Percentiles rank a stretch among this genome's conserved stretches.
Conservation (phyloP, 106 monocot species). For the Hemerocallis citrina region DNA sequence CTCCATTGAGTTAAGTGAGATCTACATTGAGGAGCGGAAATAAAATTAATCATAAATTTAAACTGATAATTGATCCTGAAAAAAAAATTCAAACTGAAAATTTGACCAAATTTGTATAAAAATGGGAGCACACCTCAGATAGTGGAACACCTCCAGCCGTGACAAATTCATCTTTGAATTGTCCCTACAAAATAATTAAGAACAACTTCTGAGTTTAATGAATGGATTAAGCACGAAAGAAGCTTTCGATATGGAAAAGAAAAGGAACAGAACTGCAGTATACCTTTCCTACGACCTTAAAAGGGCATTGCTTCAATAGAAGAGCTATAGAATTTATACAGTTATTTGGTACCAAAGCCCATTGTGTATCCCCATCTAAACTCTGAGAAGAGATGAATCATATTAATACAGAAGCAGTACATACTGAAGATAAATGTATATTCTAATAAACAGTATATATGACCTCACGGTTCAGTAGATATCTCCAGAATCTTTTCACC, state of each 20-base stretch:
- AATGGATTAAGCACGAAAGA: too few relatives aligned
- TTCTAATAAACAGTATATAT: too few relatives aligned
- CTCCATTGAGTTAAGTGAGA: conserved; percentile 82
- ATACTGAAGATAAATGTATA: too few relatives aligned
- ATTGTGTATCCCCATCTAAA: conserved; percentile 61
- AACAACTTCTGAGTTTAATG: too few relatives aligned
- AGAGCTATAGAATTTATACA: conserved; percentile 46
- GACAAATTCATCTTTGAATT: conserved; percentile 99
- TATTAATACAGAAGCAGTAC: too few relatives aligned
- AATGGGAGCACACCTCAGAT: conserved; percentile 65
- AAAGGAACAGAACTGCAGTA: neutral
- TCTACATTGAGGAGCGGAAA: conserved; percentile 28
- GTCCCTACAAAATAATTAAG: conserved; percentile 54
- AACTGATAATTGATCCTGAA: neutral
- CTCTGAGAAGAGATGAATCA: too few relatives aligned
- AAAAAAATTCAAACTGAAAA: neutral
- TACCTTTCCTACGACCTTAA: conserved; percentile 77
- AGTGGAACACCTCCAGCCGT: conserved; percentile 96
- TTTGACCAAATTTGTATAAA: too few relatives aligned
- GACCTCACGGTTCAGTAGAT: too few relatives aligned
- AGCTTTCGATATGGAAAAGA: too few relatives aligned
- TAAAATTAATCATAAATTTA: conserved; percentile 1
- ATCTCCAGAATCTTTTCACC: too few relatives aligned
- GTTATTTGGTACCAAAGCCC: conserved; percentile 76
- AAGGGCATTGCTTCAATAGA: conserved; percentile 73